Conservation (phyloP, 2,329 filamentous ascomycete species). For the Fusarium sarcochroum region DNA sequence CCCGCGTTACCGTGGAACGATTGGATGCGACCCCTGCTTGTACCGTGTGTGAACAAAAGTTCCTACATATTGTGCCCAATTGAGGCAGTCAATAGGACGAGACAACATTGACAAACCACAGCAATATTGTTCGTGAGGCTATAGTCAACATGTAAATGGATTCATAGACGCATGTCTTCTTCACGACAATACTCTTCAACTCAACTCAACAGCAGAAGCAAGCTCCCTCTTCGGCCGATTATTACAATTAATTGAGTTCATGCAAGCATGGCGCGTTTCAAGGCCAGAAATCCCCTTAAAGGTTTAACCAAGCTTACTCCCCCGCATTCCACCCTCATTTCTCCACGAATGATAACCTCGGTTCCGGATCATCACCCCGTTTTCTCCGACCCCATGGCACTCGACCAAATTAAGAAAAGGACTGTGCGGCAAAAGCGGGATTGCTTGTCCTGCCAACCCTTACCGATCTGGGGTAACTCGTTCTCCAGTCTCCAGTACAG, state of each 20-base stretch:
- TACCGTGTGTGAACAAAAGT: slow-evolving; percentile 4
- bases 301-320: slow-evolving; percentile 27
- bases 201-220: not conserved
- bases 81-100: not conserved
- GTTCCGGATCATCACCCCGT: slow-evolving; percentile 33
- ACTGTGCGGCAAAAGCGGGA: slow-evolving; percentile 35
- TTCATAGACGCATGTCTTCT: not conserved
- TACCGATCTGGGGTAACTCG: slow-evolving; percentile 24
- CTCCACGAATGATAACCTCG: slow-evolving; percentile 36
- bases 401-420: slow-evolving; percentile 18
- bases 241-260: not conserved
- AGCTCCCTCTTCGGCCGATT: not conserved
- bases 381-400: slow-evolving; percentile 20
- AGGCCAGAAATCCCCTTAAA: not conserved
- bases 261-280: not conserved
- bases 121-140: not conserved
- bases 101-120: not conserved
- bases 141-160: not conserved
- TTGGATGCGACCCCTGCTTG: slow-evolving; percentile 28
- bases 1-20: slow-evolving; percentile 29
- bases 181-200: not conserved
- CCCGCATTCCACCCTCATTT: slow-evolving; percentile 35
- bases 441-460: not conserved
- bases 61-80: not conserved
- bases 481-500: slow-evolving; percentile 9